A percentile compares a stretch with the other conserved stretches of the same genome.
phyloP scores from a whole-genome alignment of 2,329 filamentous ascomycete species.

The Chlorencoelia australis region DNA sequence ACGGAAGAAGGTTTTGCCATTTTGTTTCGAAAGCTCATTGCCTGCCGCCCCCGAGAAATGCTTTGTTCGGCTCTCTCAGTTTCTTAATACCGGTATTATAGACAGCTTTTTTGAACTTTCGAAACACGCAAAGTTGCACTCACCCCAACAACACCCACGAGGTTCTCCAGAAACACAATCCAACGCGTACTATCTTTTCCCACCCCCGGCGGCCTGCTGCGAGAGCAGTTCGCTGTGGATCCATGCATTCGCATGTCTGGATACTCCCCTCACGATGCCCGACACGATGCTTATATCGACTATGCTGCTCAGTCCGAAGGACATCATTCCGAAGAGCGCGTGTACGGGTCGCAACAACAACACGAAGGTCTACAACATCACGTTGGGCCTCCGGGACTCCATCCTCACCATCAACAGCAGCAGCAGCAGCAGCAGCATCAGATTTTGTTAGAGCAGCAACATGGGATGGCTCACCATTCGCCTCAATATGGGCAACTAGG shows the following conservation, averaged over 20 bases:
- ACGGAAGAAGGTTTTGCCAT: slow-evolving; percentile 18
- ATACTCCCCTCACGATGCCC: slow-evolving; percentile 54
- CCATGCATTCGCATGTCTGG: slow-evolving; percentile 50
- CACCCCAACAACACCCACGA: slow-evolving; percentile 23
- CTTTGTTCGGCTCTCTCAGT: slow-evolving; percentile 21
- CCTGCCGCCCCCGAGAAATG: slow-evolving; percentile 19
- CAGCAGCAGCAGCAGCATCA: slow-evolving; percentile 43
- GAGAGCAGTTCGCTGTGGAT: slow-evolving; percentile 69
- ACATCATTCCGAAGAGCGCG: slow-evolving; percentile 53
- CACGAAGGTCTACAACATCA: slow-evolving; percentile 25
- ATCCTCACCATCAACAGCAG: slow-evolving; percentile 42
- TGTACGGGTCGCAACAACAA: slow-evolving; percentile 45
- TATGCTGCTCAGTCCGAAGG: slow-evolving; percentile 59
- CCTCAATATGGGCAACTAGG: too few relatives aligned
- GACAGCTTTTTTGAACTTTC: slow-evolving; percentile 21
- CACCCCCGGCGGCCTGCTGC: slow-evolving; percentile 58
- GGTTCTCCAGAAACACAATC: slow-evolving; percentile 23
- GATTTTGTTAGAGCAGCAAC: slow-evolving; percentile 46
- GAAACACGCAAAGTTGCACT: slow-evolving; percentile 22
- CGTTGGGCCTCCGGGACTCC: slow-evolving; percentile 27
- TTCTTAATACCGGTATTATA: slow-evolving; percentile 25
- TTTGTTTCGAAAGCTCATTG: slow-evolving; percentile 21
- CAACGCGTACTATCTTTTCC: slow-evolving; percentile 34
- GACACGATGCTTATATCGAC: slow-evolving; percentile 55
- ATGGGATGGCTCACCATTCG: slow-evolving; percentile 41